A percentile compares a stretch with the other conserved stretches of the same genome.
Conservation (phyloP, 1,139 yeast genomes). For the Pichia sp. region DNA sequence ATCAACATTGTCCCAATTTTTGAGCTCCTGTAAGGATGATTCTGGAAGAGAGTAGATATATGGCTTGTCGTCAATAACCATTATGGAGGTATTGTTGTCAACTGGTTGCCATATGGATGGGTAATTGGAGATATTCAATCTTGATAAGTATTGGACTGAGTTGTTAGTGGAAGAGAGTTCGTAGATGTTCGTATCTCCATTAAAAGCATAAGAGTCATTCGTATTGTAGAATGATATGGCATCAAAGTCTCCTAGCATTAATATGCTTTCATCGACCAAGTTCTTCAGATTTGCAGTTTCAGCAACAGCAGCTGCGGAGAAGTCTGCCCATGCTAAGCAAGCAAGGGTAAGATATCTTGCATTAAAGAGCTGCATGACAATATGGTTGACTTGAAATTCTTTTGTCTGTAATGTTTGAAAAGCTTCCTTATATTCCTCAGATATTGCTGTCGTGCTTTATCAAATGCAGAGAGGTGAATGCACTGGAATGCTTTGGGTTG, state of each 20-base stretch:
- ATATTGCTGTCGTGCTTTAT: no score
- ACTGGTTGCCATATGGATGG: slow-evolving; percentile 12
- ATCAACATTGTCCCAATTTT: slow-evolving; percentile 27
- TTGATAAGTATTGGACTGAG: slow-evolving; percentile 10
- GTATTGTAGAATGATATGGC: slow-evolving; percentile 53
- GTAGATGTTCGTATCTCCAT: slow-evolving; percentile 11
- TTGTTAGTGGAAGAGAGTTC: slow-evolving; percentile 10
- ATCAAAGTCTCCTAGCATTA: slow-evolving; percentile 59
- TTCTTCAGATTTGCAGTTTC: no score
- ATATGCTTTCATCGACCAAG: slow-evolving; percentile 31
- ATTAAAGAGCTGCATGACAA: no score
- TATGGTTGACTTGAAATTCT: no score
- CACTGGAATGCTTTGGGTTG: no score
- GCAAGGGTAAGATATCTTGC: no score
- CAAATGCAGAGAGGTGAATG: no score
- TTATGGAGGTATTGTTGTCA: slow-evolving; percentile 6
- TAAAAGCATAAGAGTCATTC: slow-evolving; percentile 34
- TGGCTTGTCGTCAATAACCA: slow-evolving; percentile 19
- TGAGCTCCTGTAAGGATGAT: not conserved
- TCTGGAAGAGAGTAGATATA: slow-evolving; percentile 12
- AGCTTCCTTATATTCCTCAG: no score
- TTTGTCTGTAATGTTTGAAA: no score
- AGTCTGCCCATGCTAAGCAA: no score
- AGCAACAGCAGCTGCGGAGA: no score
- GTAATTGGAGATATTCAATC: not conserved